Evolutionary conservation across 2,329 filamentous ascomycete genomes (phyloP), one percentile per base, ranked within the genome.

Genomic region (Trichoderma sp.): DNA sequence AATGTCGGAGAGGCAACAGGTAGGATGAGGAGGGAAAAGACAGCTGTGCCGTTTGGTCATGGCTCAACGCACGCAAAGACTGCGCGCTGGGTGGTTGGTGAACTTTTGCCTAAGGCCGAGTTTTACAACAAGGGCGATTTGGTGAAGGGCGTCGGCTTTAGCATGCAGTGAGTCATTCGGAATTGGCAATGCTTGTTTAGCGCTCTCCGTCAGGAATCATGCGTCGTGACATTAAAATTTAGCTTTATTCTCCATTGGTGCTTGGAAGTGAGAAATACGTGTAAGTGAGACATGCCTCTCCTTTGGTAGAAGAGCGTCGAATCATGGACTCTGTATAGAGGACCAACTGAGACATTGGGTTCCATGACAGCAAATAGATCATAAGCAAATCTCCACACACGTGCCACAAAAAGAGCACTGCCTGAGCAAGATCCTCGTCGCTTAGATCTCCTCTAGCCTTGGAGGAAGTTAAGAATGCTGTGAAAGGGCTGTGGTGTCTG

Each of bases 41-140:
- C 78, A 2, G 71, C 78, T 15, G 77, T 80, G 67, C 86, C 86
- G 0, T 87, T 88, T 72, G 86, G 87, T 0, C 79, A 86, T 64
- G 87, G 87, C 0, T 85, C 82, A 56, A 77, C 79, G 70, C 87
- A 90, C 70, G 81, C 87, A 0, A 82, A 80, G 50, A 90, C 87
- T n/a, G 87, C 85, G 15, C 80, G 87, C 69, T 90, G 87, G 86
- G 84, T 89, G 25, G 80, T 80, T 1, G 80, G 82, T 34, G 77
- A 86, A 72, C 70, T 90, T 42, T 70, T 89, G 19, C 83, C 85
- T 0, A 70, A 70, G 1, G 78, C 83, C 1, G 76, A 78, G 63
- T 88, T 85, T 80, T 86, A 81, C 69, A 80, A 84, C 68, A 80
- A 81, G 34, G 86, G 86, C 0, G 79, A 78, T 3, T 67, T 84